These are phyloP conservation scores for Aspergillus cejpii DNA, from an alignment of 2,329 filamentous ascomycete genomes.

Conservation along the genomic window DNA sequence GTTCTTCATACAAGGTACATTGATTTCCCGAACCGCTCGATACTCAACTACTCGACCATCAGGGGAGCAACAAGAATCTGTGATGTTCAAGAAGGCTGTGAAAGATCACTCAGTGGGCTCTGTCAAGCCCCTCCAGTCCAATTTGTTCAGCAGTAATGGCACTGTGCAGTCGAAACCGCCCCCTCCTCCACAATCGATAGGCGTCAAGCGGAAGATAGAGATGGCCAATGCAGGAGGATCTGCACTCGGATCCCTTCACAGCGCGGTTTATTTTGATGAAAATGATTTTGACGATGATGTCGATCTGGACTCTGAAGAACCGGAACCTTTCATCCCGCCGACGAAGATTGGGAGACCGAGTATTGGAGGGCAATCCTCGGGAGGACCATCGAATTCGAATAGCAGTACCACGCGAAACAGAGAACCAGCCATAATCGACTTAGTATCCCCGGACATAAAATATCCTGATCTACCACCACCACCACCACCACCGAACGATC, in stretches of 20 bases:
- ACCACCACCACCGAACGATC: slow-evolving; percentile 24
- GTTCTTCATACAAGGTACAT: slow-evolving; percentile 16
- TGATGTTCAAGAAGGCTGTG: slow-evolving; percentile 41
- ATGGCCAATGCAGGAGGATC: slow-evolving; percentile 26
- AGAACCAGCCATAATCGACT: slow-evolving; percentile 11
- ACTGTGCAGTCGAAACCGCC: slow-evolving; percentile 14
- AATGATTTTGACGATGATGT: slow-evolving; percentile 84
- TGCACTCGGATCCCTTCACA: slow-evolving; percentile 40
- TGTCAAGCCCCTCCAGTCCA: slow-evolving; percentile 32
- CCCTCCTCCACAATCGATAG: slow-evolving; percentile 22
- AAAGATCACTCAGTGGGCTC: slow-evolving; percentile 32
- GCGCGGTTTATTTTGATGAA: slow-evolving; percentile 59
- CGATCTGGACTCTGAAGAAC: slow-evolving; percentile 53
- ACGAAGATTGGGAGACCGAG: slow-evolving; percentile 10
- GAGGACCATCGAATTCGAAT: slow-evolving; percentile 7
- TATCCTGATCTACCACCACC: slow-evolving; percentile 37
- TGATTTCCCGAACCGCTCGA: slow-evolving; percentile 17
- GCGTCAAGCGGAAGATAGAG: slow-evolving; percentile 38
- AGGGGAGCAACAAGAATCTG: slow-evolving; percentile 12
- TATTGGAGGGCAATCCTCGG: slow-evolving; percentile 1
- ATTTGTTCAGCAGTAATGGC: slow-evolving; percentile 23
- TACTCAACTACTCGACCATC: slow-evolving; percentile 24
- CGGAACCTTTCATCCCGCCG: slow-evolving; percentile 25
- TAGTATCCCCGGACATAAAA: slow-evolving; percentile 22
- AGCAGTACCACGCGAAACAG: neutral